Conservation (phyloP, 306 rosid genomes). For the Begonia peltatifolia region DNA sequence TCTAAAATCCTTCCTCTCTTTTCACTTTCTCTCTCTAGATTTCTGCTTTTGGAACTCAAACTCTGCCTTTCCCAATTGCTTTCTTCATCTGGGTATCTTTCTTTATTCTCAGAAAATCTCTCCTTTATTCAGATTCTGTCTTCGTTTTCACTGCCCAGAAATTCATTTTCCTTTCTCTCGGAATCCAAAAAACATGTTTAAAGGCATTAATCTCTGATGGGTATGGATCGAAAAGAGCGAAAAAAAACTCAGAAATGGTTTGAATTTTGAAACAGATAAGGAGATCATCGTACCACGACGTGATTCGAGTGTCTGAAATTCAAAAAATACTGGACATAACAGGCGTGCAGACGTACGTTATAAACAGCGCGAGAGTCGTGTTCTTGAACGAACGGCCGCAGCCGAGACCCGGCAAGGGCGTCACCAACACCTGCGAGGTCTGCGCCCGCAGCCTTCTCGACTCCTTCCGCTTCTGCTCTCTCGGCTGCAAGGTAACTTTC, state of each 20-base stretch:
- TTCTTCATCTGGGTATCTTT: slow-evolving; percentile 7
- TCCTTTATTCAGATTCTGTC: background rate
- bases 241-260: too few relatives aligned
- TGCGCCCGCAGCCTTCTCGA: slow-evolving; percentile 95
- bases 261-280: slow-evolving; percentile 43
- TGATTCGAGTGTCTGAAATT: slow-evolving; percentile 81
- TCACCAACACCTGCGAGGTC: slow-evolving; percentile 94
- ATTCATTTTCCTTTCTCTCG: too few relatives aligned
- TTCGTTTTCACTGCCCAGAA: too few relatives aligned
- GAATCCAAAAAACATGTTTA: too few relatives aligned
- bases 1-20: background rate
- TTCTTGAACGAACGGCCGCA: slow-evolving; percentile 95
- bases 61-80: too few relatives aligned
- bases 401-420: slow-evolving; percentile 98
- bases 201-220: too few relatives aligned
- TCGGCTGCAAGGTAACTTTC: slow-evolving; percentile 82
- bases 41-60: too few relatives aligned
- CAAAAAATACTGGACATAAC: slow-evolving; percentile 90
- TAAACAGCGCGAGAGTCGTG: slow-evolving; percentile 93
- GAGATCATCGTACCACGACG: slow-evolving; percentile 95
- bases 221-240: too few relatives aligned
- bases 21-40: background rate
- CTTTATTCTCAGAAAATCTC: background rate
- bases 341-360: slow-evolving; percentile 95
- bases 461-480: slow-evolving; percentile 88